These are phyloP conservation scores for Dryadomyces sulphureus DNA, from an alignment of 2,329 filamentous ascomycete genomes.

Conservation along the genomic window DNA sequence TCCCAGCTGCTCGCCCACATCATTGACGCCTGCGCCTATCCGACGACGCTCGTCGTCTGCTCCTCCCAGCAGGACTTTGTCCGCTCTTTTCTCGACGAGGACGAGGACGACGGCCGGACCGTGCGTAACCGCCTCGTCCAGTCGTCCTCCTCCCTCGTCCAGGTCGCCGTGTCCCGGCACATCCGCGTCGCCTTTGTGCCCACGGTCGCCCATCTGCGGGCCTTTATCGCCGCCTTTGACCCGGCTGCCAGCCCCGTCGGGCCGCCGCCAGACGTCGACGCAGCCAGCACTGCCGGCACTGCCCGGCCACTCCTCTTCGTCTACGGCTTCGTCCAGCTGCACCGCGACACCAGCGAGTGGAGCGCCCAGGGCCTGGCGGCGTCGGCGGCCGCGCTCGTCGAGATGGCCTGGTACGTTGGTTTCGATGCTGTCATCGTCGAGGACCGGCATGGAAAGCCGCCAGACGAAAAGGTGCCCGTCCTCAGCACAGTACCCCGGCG, in stretches of 20 bases:
- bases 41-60: constrained; percentile 59
- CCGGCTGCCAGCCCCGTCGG: constrained; percentile 20
- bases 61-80: constrained; percentile 51
- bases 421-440: constrained; percentile 28
- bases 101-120: constrained; percentile 1
- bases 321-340: constrained; percentile 50
- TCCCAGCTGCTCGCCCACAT: constrained; percentile 51
- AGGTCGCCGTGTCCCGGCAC: constrained; percentile 52
- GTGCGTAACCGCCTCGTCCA: constrained; percentile 28
- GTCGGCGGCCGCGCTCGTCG: constrained; percentile 47
- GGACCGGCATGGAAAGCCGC: constrained; percentile 12
- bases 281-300: background rate
- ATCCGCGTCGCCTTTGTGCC: constrained; percentile 60
- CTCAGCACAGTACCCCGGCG: constrained; percentile 25
- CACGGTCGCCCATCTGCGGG: constrained; percentile 62
- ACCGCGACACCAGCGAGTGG: constrained; percentile 57
- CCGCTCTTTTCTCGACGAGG: constrained; percentile 34
- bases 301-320: constrained; percentile 36
- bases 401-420: constrained; percentile 34
- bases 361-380: constrained; percentile 57
- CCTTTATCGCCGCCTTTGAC: constrained; percentile 50
- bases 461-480: constrained; percentile 24
- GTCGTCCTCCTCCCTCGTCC: constrained; percentile 45
- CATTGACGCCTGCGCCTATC: constrained; percentile 36
- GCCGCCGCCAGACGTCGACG: constrained; percentile 19